phyloP scores from a whole-genome alignment of 345 rosid species.

The Luvunga scandens region DNA sequence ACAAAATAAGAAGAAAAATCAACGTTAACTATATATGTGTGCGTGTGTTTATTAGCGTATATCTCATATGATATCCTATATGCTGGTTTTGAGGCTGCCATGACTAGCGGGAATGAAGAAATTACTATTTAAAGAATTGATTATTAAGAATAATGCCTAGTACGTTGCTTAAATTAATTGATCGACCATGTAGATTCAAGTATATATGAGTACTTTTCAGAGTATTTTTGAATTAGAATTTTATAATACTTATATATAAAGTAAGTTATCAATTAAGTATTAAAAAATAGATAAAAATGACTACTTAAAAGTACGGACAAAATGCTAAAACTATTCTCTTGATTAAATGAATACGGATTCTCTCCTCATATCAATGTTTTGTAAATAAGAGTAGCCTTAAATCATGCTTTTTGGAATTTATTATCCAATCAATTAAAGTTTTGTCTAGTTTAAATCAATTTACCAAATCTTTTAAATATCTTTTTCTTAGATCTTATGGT shows the following conservation, averaged over 20 bases:
- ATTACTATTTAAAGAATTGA: not conserved
- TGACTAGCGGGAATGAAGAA: not conserved
- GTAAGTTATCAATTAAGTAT: no score
- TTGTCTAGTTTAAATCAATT: not conserved
- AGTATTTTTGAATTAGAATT: not conserved
- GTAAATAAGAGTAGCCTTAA: not conserved
- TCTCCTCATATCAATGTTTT: not conserved
- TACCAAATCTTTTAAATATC: not conserved
- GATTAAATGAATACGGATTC: not conserved
- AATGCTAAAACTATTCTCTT: no score
- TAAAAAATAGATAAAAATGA: no score
- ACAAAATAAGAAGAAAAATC: slow-evolving; percentile 21
- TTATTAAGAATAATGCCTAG: not conserved
- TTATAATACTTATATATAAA: no score
- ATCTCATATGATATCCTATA: not conserved
- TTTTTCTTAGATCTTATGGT: not conserved
- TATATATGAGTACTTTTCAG: not conserved
- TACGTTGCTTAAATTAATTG: not conserved
- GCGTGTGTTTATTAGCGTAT: not conserved
- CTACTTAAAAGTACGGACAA: not conserved
- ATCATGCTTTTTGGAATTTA: not conserved
- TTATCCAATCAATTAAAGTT: not conserved
- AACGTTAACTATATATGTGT: slow-evolving; percentile 3
- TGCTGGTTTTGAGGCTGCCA: not conserved
- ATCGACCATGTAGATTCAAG: not conserved